These are phyloP conservation scores for Tylopilus rubrobrunneus DNA, from an alignment of 768 basidiomycete genomes.

Conservation along the genomic window DNA sequence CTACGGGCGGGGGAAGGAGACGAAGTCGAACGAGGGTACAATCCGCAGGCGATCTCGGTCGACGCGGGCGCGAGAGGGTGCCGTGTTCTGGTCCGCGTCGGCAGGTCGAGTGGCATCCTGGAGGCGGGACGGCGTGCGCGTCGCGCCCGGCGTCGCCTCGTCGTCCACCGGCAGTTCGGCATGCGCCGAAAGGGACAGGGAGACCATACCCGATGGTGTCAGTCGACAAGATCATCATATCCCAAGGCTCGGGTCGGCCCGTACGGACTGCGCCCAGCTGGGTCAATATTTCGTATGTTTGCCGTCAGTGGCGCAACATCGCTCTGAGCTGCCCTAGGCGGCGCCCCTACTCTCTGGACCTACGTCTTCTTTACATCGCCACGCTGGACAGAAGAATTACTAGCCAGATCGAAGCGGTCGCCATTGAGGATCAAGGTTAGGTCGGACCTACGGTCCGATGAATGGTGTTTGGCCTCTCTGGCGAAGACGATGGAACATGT, in stretches of 20 bases:
- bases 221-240: too few species aligned
- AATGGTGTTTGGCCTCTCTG: not conserved
- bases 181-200: conserved; percentile 31
- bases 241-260: too few species aligned
- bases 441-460: not conserved
- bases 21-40: conserved; percentile 40
- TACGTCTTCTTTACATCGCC: too few species aligned
- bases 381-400: too few species aligned
- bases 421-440: too few species aligned
- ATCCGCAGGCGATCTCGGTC: conserved; percentile 27
- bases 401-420: too few species aligned
- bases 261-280: too few species aligned
- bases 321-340: too few species aligned
- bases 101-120: not conserved
- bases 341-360: too few species aligned
- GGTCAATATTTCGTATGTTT: too few species aligned
- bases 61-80: conserved; percentile 19
- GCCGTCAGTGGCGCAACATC: too few species aligned
- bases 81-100: not conserved
- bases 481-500: not conserved
- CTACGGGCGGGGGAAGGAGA: conserved; percentile 53
- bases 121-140: conserved; percentile 4
- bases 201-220: too few species aligned
- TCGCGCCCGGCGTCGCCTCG: conserved; percentile 11
- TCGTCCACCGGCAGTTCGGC: conserved; percentile 9